Percentiles rank a stretch among this genome's conserved stretches.
phyloP scores from a whole-genome alignment of 106 monocot species.

The Vanilla planifolia region DNA sequence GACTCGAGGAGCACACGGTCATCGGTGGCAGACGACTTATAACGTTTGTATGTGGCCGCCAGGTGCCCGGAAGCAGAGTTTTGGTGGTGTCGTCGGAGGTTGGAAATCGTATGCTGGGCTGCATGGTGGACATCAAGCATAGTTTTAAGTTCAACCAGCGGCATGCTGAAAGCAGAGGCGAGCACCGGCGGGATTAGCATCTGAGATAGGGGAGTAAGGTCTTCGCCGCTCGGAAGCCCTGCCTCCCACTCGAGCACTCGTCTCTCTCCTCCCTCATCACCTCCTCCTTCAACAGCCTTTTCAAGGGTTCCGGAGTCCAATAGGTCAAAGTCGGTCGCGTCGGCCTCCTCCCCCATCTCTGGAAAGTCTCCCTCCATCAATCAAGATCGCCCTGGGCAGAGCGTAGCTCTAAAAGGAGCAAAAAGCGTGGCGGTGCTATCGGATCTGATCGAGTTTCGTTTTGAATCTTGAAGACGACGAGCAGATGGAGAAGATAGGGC shows the following conservation, averaged over 20 bases:
- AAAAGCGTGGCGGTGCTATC: too few relatives aligned
- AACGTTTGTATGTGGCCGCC: slow-evolving; percentile 3
- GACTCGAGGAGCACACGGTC: background rate
- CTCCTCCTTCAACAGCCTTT: too few relatives aligned
- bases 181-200: slow-evolving; percentile 6
- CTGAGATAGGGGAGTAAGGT: slow-evolving; percentile 12
- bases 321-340: too few relatives aligned
- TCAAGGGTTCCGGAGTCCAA: too few relatives aligned
- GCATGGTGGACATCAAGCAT: slow-evolving; percentile 8
- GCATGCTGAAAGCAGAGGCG: slow-evolving; percentile 10
- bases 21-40: background rate
- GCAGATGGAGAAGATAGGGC: too few relatives aligned
- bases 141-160: background rate
- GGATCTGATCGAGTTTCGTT: too few relatives aligned
- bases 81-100: background rate
- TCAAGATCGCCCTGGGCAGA: too few relatives aligned
- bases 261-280: background rate
- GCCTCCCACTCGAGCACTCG: slow-evolving; percentile 8
- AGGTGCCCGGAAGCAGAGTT: background rate
- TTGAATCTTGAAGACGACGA: too few relatives aligned
- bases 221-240: slow-evolving; percentile 5
- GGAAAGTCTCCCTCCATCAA: too few relatives aligned
- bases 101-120: background rate
- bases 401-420: too few relatives aligned
- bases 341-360: too few relatives aligned